These are phyloP conservation scores for Cladophialophora yegresii DNA, from an alignment of 2,329 filamentous ascomycete species.

Conservation along the genomic window DNA sequence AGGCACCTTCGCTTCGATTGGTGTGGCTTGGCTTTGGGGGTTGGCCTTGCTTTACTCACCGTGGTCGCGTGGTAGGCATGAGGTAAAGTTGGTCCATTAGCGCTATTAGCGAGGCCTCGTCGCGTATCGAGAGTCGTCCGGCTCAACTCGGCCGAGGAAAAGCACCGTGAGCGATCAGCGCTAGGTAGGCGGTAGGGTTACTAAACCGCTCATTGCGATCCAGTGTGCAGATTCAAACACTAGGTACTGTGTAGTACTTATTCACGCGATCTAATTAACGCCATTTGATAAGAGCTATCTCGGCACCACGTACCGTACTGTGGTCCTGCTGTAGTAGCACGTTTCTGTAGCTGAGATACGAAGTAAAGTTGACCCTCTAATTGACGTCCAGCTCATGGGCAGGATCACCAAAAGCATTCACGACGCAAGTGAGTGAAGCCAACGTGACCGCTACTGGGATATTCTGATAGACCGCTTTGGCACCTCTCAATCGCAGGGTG, in stretches of 20 bases:
- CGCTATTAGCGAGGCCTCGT: background rate
- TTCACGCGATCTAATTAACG: too few relatives aligned
- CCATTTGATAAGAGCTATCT: too few relatives aligned
- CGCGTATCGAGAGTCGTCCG: background rate
- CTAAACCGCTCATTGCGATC: background rate
- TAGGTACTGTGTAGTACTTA: too few relatives aligned
- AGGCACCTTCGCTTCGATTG: background rate
- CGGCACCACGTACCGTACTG: too few relatives aligned
- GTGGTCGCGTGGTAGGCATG: background rate
- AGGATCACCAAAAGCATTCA: background rate
- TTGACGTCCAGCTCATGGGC: too few relatives aligned
- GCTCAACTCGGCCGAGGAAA: background rate
- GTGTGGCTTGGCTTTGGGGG: slow-evolving; percentile 3
- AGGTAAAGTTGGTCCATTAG: background rate
- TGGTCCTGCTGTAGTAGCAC: background rate
- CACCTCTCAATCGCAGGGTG: too few relatives aligned
- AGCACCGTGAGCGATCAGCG: background rate
- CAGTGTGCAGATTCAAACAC: background rate
- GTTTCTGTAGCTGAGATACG: background rate
- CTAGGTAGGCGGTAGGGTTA: background rate
- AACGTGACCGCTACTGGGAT: background rate
- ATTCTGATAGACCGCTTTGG: background rate
- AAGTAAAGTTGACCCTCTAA: background rate
- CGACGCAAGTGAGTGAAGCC: background rate
- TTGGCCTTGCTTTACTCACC: background rate